Evolutionary conservation across 2,329 filamentous ascomycete species (phyloP).

Genomic region (Beauveria bassiana): DNA sequence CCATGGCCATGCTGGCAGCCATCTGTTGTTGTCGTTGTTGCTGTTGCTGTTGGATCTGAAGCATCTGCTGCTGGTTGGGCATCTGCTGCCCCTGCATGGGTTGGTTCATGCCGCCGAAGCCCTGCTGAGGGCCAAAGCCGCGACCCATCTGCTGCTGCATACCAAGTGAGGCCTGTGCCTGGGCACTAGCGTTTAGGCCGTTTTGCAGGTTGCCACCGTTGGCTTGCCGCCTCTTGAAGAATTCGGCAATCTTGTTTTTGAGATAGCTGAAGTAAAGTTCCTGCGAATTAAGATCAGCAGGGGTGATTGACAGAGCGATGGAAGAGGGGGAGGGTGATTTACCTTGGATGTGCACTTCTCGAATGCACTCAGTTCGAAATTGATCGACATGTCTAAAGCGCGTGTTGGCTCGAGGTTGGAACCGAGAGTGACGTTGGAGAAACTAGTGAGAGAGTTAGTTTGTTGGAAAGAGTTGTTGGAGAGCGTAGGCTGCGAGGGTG

Average conservation of each 20-base stretch:
- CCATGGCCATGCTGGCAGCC: slow-evolving; percentile 29
- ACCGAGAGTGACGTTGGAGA: slow-evolving; percentile 43
- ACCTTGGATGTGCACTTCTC: slow-evolving; percentile 41
- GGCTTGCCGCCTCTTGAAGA: slow-evolving; percentile 42
- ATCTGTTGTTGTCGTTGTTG: slow-evolving; percentile 22
- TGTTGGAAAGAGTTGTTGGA: background rate
- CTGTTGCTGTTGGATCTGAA: slow-evolving; percentile 22
- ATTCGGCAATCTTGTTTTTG: slow-evolving; percentile 37
- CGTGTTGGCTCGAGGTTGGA: background rate
- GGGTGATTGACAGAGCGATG: background rate
- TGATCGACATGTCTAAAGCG: background rate
- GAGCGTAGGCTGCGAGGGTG: background rate
- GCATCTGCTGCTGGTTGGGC: slow-evolving; percentile 39
- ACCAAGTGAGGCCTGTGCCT: slow-evolving; percentile 40
- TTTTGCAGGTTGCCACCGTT: slow-evolving; percentile 43
- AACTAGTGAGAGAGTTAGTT: slow-evolving; percentile 26
- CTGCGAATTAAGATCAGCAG: slow-evolving; percentile 27
- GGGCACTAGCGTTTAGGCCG: slow-evolving; percentile 38
- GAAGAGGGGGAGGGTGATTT: slow-evolving; percentile 13
- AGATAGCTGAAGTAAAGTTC: slow-evolving; percentile 43
- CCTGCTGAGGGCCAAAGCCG: slow-evolving; percentile 42
- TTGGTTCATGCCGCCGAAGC: slow-evolving; percentile 47
- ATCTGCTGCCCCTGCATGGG: slow-evolving; percentile 28
- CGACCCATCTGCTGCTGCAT: slow-evolving; percentile 48
- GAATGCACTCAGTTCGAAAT: slow-evolving; percentile 42